A percentile compares a stretch with the other conserved stretches of the same genome.
Conservation (phyloP, 371 early-diverging fungal genomes). For the Apophysomyces ossiformis region DNA sequence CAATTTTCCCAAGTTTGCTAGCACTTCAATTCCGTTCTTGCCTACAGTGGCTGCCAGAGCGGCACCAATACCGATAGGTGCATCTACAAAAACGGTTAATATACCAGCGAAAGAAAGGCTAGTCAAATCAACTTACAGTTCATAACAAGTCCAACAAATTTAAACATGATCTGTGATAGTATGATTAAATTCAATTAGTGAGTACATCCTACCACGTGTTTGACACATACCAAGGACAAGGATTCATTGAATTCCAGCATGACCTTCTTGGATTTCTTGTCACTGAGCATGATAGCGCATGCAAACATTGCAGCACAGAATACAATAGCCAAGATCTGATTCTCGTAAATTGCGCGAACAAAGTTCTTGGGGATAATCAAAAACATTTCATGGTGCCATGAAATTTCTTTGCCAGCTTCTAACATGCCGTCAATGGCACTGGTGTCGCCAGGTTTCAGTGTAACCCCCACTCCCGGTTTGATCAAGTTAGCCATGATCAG, state of each 20-base stretch:
- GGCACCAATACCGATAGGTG: constrained; percentile 76
- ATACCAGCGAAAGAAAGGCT: background rate
- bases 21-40: constrained; percentile 66
- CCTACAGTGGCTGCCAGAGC: constrained; percentile 73
- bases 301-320: constrained; percentile 76
- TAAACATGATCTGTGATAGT: constrained; percentile 64
- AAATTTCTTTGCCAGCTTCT: constrained; percentile 47
- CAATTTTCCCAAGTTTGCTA: constrained; percentile 70
- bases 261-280: constrained; percentile 52
- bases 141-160: constrained; percentile 71
- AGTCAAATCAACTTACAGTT: constrained; percentile 42
- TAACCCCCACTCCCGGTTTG: constrained; percentile 65
- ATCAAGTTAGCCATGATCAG: constrained; percentile 68
- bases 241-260: constrained; percentile 66
- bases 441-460: constrained; percentile 24
- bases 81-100: constrained; percentile 35
- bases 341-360: constrained; percentile 54
- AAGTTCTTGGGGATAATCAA: constrained; percentile 64
- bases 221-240: constrained; percentile 45
- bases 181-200: background rate
- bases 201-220: background rate
- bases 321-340: constrained; percentile 68
- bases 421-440: background rate
- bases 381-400: constrained; percentile 60
- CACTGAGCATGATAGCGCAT: constrained; percentile 62